Evolutionary conservation across 257 asterid genomes (phyloP), one percentile per base, ranked within the genome.

Genomic region (Salvia rosmarinus): DNA sequence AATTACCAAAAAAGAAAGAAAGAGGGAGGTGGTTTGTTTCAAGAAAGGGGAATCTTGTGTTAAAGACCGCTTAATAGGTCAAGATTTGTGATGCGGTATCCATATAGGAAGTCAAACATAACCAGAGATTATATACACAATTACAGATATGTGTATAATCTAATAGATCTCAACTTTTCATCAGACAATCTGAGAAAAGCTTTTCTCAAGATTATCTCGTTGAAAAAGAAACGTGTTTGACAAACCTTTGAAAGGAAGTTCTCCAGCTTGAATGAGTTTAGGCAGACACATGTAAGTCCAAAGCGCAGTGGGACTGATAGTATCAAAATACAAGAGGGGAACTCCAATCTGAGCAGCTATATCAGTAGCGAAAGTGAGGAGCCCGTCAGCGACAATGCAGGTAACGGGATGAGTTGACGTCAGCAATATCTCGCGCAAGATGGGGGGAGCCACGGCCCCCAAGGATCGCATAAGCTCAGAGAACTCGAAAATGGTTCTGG

Each of bases 201-300:
- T n/a, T n/a, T n/a, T n/a, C n/a, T n/a, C n/a, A 3, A 25, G 30
- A 25, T 25, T 25, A 25, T 25, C 30, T 25, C 30, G 30, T 25
- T 25, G 1, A 32, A 32, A 32, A 32, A 4, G 6, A 32, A 32
- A 32, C 0, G 6, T 28, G 1, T 28, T 1, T 1, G 37, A 4
- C 6, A 32, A 51, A 51, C 58, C 96, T 73, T 30, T 39, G 71
- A 89, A 85, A 17, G 96, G 96, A 65, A 83, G 28, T 19, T 87
- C 89, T 32, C 87, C 87, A 39, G 82, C 77, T 54, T 89, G 70
- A 51, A 89, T 83, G 51, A 87, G 89, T 30, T 85, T 79, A 7
- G 91, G 95, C 74, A 85, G 43, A 61, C 87, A 85, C 8, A 88
- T 32, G 70, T 82, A 82, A 57, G 81, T 62, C 96, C 89, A 89